These are phyloP conservation scores for Kwoniella bestiolae DNA, from an alignment of 768 basidiomycete genomes.

Conservation along the genomic window DNA sequence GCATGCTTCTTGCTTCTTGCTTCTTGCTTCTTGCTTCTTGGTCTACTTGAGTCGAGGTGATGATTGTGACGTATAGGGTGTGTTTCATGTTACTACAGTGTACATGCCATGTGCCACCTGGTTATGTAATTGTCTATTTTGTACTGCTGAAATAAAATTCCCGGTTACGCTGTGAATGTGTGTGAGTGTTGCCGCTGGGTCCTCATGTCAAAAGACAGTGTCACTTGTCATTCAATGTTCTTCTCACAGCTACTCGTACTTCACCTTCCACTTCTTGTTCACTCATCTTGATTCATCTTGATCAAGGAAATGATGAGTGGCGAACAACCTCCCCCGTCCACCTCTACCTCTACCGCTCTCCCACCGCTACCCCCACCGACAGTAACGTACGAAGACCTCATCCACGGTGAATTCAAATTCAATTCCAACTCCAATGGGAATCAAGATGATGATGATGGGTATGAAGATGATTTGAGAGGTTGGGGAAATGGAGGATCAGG, in stretches of 20 bases:
- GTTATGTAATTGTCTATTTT: no score
- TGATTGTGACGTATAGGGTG: neutral
- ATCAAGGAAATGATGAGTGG: slow-evolving; percentile 10
- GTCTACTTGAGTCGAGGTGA: neutral
- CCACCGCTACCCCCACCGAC: neutral
- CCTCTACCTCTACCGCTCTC: no score
- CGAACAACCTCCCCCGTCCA: slow-evolving; percentile 10
- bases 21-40: no score
- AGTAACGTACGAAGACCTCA: neutral
- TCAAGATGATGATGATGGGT: neutral
- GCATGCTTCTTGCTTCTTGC: no score
- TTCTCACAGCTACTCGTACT: neutral
- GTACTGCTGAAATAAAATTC: slow-evolving; percentile 5
- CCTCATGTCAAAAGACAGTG: no score
- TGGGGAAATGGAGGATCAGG: neutral
- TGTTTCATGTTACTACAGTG: neutral
- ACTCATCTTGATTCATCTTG: neutral
- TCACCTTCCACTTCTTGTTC: neutral
- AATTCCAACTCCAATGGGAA: neutral
- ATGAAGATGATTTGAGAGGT: neutral
- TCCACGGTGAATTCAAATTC: slow-evolving; percentile 1
- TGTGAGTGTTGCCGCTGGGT: slow-evolving; percentile 5
- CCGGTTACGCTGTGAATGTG: neutral
- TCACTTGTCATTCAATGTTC: neutral
- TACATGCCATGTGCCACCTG: slow-evolving; percentile 14